These are phyloP conservation scores for Fusarium sp. DNA, from an alignment of 2,329 filamentous ascomycete species.

Conservation along the genomic window DNA sequence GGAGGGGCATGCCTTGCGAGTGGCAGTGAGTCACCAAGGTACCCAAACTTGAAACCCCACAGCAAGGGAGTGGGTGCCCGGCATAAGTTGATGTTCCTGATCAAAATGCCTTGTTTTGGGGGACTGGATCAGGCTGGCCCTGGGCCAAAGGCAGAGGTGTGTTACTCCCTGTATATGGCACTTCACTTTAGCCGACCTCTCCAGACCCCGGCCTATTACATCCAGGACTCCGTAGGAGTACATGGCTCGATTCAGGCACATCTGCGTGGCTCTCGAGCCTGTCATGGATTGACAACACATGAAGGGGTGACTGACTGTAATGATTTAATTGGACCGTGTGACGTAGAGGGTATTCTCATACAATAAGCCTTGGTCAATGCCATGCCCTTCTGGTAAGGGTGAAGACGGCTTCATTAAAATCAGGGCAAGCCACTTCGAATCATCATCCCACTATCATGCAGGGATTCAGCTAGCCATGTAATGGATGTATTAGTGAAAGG, in stretches of 20 bases:
- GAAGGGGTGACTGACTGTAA: slow-evolving; percentile 19
- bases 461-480: neutral
- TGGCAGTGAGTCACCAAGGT: neutral
- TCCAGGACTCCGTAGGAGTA: too few species aligned
- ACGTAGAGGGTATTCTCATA: slow-evolving; percentile 6
- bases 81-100: neutral
- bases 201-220: too few species aligned
- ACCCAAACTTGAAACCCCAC: neutral
- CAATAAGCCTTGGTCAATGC: slow-evolving; percentile 17
- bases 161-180: too few species aligned
- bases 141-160: too few species aligned
- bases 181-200: slow-evolving; percentile 1
- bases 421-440: slow-evolving; percentile 1
- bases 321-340: slow-evolving; percentile 9
- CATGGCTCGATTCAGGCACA: slow-evolving; percentile 19
- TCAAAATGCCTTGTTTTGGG: neutral
- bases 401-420: slow-evolving; percentile 10
- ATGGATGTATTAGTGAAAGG: slow-evolving; percentile 5
- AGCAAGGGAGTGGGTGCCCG: neutral
- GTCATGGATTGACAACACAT: slow-evolving; percentile 31
- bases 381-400: slow-evolving; percentile 4
- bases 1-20: neutral
- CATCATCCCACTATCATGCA: slow-evolving; percentile 12
- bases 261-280: slow-evolving; percentile 20
- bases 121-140: neutral